A percentile compares a stretch with the other conserved stretches of the same genome.
phyloP scores from a whole-genome alignment of 768 basidiomycete species.

The Podaxis sp. region DNA sequence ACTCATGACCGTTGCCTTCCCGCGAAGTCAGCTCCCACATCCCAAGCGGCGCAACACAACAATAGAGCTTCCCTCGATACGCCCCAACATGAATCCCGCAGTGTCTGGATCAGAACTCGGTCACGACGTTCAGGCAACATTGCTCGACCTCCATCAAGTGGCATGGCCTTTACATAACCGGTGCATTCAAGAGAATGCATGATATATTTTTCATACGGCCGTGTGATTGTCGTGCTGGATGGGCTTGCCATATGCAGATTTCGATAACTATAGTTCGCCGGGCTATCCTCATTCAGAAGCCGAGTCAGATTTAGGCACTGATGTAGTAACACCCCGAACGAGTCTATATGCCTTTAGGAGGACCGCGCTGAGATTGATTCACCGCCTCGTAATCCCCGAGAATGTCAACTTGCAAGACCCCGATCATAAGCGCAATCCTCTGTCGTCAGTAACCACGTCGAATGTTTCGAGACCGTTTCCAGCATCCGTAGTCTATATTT shows the following conservation, averaged over 20 bases:
- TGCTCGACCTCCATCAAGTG: no score
- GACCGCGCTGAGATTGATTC: background rate
- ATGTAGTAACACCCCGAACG: background rate
- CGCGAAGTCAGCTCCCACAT: background rate
- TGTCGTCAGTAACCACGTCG: background rate
- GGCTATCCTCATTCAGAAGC: background rate
- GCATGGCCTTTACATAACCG: no score
- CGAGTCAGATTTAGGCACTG: background rate
- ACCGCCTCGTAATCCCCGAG: background rate
- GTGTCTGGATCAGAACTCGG: no score
- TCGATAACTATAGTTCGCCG: background rate
- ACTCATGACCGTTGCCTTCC: background rate
- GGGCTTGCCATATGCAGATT: background rate
- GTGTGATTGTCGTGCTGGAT: no score
- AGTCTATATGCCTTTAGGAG: background rate
- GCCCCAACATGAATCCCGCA: no score
- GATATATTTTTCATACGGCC: no score
- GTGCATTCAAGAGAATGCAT: no score
- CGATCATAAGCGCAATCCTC: background rate
- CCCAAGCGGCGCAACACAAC: background rate
- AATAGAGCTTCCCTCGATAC: no score
- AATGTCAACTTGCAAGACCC: background rate
- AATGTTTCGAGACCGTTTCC: background rate
- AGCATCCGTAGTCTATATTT: background rate
- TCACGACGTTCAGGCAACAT: no score